Conservation (phyloP, 1,284 basidiomycete genomes). For the Xanthoconium separans region DNA sequence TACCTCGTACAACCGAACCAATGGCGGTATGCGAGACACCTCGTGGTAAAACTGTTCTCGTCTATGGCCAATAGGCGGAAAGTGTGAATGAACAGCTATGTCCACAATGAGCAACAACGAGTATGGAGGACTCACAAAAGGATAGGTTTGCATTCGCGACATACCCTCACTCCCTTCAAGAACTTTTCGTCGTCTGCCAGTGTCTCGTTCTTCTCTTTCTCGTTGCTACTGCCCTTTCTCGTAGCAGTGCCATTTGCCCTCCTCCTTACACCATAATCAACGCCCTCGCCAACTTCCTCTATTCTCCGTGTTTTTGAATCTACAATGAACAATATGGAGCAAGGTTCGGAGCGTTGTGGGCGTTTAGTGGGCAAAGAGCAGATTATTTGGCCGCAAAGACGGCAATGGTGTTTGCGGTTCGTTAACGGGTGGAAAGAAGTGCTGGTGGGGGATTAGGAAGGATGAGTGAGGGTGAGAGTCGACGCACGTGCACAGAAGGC, state of each 20-base stretch:
- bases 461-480: not conserved
- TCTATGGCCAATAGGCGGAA: constrained; percentile 37
- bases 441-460: constrained; percentile 35
- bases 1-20: constrained; percentile 72
- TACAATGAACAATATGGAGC: constrained; percentile 79
- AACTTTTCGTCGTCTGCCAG: constrained; percentile 71
- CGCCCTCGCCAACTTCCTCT: constrained; percentile 84
- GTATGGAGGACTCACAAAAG: constrained; percentile 58
- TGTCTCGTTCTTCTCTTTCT: constrained; percentile 37
- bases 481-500: constrained; percentile 83
- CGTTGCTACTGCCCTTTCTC: constrained; percentile 36
- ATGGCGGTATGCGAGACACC: constrained; percentile 57
- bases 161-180: constrained; percentile 82
- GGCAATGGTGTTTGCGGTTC: constrained; percentile 95
- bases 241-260: constrained; percentile 30
- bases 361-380: constrained; percentile 86
- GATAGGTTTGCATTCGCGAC: constrained; percentile 75
- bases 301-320: constrained; percentile 73
- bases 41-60: constrained; percentile 81
- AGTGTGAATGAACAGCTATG: not conserved
- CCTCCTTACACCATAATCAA: constrained; percentile 77
- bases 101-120: not conserved
- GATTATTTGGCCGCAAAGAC: constrained; percentile 90
- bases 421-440: constrained; percentile 86
- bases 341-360: constrained; percentile 65